These are phyloP conservation scores for Perkinsus olseni DNA, from an alignment of 169 alveolate species.

Conservation along the genomic window DNA sequence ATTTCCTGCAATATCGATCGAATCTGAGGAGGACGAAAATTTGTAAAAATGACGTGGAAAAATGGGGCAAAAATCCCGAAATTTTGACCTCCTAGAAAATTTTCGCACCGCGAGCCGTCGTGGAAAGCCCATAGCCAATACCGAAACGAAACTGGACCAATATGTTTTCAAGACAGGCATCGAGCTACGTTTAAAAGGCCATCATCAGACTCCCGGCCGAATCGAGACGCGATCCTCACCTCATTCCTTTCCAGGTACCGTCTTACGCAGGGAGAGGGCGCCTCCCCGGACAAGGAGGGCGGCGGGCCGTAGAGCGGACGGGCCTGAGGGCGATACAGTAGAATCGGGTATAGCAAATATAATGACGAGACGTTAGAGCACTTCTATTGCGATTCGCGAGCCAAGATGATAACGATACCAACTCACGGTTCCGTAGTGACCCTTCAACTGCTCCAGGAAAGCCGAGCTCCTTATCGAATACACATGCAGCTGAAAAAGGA, in stretches of 20 bases:
- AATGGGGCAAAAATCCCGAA: background rate
- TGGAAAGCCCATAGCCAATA: too few relatives aligned
- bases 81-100: background rate
- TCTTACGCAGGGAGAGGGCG: background rate
- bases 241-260: background rate
- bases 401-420: too few relatives aligned
- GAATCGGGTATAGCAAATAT: background rate
- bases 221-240: background rate
- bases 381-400: background rate
- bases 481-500: background rate
- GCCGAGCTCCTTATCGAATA: background rate
- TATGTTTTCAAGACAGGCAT: too few relatives aligned
- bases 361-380: background rate
- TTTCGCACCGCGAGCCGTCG: background rate
- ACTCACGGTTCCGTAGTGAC: background rate
- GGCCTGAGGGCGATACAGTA: background rate
- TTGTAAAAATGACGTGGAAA: background rate
- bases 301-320: background rate
- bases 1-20: constrained; percentile 3
- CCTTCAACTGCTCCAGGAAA: background rate
- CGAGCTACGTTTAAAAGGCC: too few relatives aligned
- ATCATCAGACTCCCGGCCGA: too few relatives aligned
- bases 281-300: background rate
- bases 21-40: background rate
- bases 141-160: too few relatives aligned